Percentiles rank a stretch among this genome's conserved stretches.
phyloP scores from a whole-genome alignment of 2,329 filamentous ascomycete genomes.

The Ophiostoma tasmaniense region DNA sequence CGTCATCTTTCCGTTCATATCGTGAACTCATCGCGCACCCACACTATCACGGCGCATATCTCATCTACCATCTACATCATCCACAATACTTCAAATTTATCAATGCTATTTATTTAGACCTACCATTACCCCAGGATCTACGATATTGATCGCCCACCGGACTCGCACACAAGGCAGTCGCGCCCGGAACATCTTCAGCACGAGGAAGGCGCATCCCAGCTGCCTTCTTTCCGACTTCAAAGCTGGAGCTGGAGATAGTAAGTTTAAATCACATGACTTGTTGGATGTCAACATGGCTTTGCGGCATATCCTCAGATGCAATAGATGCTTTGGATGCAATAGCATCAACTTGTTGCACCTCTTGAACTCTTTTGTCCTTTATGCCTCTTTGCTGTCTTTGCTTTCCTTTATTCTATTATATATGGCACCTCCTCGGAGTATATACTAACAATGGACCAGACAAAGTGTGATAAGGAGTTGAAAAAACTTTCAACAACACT shows the following conservation, averaged over 20 bases:
- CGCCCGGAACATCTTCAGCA: neutral
- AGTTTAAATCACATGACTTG: neutral
- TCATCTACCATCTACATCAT: neutral
- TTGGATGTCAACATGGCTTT: neutral
- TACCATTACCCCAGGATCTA: neutral
- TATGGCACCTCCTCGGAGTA: neutral
- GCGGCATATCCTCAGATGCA: neutral
- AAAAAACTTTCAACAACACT: neutral
- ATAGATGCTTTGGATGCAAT: too few relatives aligned
- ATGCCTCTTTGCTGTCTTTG: neutral
- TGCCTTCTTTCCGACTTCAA: neutral
- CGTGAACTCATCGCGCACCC: neutral
- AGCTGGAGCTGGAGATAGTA: neutral
- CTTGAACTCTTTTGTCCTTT: neutral
- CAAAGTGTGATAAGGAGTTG: neutral
- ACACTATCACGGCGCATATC: neutral
- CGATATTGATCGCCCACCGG: neutral
- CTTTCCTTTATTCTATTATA: neutral
- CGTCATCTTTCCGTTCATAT: neutral
- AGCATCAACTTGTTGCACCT: neutral
- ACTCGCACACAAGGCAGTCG: neutral
- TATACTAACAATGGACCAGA: neutral
- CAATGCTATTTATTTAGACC: too few relatives aligned
- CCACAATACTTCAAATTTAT: too few relatives aligned
- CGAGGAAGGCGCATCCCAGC: neutral